Evolutionary conservation across 225 moss, liverwort and hornwort species (phyloP).

Genomic region (Straminergon stramineum): DNA sequence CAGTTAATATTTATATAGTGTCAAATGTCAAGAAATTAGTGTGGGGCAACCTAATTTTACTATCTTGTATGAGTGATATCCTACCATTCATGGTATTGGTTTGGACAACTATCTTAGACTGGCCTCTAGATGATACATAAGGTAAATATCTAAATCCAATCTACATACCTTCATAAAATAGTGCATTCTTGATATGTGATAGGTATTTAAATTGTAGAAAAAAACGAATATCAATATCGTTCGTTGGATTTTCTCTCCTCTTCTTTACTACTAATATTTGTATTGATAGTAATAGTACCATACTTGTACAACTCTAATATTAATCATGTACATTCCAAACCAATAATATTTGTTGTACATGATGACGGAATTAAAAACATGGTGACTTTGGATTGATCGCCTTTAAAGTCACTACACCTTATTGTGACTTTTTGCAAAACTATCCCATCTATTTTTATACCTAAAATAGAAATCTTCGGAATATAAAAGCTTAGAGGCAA

Average conservation of each 20-base stretch:
- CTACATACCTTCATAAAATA: rapidly evolving
- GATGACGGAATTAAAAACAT: not conserved
- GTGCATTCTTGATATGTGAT: not conserved
- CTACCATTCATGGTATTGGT: rapidly evolving
- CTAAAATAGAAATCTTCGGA: not conserved
- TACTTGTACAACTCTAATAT: rapidly evolving
- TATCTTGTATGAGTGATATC: not conserved
- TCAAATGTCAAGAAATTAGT: no score
- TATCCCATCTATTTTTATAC: no score
- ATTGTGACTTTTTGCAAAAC: not conserved
- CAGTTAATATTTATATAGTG: no score
- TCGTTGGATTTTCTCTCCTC: not conserved
- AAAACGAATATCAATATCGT: rapidly evolving
- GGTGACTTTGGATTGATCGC: rapidly evolving
- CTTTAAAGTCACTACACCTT: not conserved
- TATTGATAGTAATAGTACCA: not conserved
- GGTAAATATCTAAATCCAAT: not conserved
- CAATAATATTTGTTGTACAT: not conserved
- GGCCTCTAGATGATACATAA: rapidly evolving
- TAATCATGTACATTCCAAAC: rapidly evolving
- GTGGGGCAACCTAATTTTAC: no score
- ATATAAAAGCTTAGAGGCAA: not conserved
- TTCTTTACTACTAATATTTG: rapidly evolving
- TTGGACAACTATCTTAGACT: not conserved
- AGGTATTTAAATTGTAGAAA: not conserved